Base-by-base conservation (phyloP, 2,329 filamentous ascomycete species). In the Ophiostoma australiae region DNA sequence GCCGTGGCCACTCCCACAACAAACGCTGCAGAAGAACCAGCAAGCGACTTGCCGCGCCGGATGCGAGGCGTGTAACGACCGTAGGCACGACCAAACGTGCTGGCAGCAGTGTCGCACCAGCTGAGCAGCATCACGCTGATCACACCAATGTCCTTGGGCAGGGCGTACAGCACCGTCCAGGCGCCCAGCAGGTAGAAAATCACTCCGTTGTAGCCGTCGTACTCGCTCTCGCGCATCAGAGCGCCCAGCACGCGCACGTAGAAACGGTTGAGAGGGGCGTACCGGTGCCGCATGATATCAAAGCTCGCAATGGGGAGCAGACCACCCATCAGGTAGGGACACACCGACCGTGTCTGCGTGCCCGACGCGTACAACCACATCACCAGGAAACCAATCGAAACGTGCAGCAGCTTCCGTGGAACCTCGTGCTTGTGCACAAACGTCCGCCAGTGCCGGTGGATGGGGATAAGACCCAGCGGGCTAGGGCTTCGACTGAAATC, bases 351-450 rank as follows among this genome's bases (percentile, higher is more conserved):
- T 0, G 92, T 88, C 79, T 97, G 93, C 5, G 90, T 87, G 71
- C 93, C 94, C 35, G 86, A 88, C 68, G 88, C 84, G 80, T 98
- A 99, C 52, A 98, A 86, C 82, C 90, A 91, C 66, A 97, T 86
- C 27, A 94, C 93, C 73, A 98, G 85, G 82, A 98, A 98, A 70
- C 95, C 95, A 78, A 99, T 99, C 67, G 94, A 97, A 71, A 98
- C 92, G 79, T 99, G 95, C 52, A 99, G 85, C 58, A 89, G 83
- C 80, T 99, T 99, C 76, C 95, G 90, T 11, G 95, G 95, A 70
- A 99, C 94, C 81, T 99, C 95, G 80, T 99, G 94, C 77, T 93
- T 93, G 85, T 99, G 95, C 74, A 97, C 92, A 78, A 99, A 93
- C 37, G 87, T 91, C 76, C 93, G 88, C 87, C 95, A 99, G 78